Evolutionary conservation across 352 stramenopile species (phyloP), one percentile per base, ranked within the genome.

Genomic region (Globisporangium nagaii): DNA sequence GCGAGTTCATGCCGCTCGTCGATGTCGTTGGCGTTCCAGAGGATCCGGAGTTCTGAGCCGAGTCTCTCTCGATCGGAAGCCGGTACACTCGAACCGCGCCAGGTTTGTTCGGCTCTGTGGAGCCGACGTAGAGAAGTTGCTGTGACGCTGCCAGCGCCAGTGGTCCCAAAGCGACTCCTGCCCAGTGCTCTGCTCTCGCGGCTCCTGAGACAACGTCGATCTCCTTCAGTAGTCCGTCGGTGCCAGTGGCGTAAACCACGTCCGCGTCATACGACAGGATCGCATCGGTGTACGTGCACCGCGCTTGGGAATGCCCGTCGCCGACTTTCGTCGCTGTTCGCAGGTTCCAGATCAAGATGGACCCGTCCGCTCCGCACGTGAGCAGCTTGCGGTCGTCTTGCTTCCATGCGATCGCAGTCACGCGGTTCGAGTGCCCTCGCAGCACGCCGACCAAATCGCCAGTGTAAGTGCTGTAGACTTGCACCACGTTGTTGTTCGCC

Each of bases 91-190:
- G 77, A 30, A 95, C 69, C 40, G 66, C 71, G n/a, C 84, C 84
- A 20, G 82, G 83, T 31, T 66, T 66, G 34, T 70, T 79, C 8
- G 74, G 70, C 25, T 97, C 91, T 19, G 73, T 71, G 32, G 85
- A 93, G 6, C 84, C 88, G 7, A 82, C 87, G 52, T 98, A 98
- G 27, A 98, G 70, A 7, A 96, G 63, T 59, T 96, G 83, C 63
- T 97, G 86, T 0, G 78, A 92, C n/a, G 75, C 79, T 24, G 90
- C 76, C 4, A 98, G 55, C 1, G 69, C 75, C 12, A 98, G 45
- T 19, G 96, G 87, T 4, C 88, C 88, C n/a, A 90, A 62, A 3
- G 70, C 58, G 12, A 70, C 37, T 17, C 76, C 75, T 37, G 63
- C 73, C 53, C 66, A 86, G 46, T 91, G 79, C 31, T 94, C 81